Evolutionary conservation across 2,329 filamentous ascomycete species (phyloP).

Genomic region (Fusarium sp.): DNA sequence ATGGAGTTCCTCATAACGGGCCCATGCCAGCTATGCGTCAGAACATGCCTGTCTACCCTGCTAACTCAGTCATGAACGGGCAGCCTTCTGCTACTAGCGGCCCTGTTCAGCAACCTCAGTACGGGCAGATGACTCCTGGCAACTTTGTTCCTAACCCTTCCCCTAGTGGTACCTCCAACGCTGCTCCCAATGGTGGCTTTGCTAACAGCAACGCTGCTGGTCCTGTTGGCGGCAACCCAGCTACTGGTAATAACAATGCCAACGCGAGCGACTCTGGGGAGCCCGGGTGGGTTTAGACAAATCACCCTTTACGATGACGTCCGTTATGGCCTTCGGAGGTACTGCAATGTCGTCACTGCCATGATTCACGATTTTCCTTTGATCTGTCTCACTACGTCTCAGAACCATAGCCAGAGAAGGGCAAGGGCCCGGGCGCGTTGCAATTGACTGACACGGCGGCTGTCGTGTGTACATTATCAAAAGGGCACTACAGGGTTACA

Average conservation of each 20-base stretch:
- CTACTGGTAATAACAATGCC: slow-evolving; percentile 28
- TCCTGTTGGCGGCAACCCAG: slow-evolving; percentile 38
- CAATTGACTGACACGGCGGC: slow-evolving; percentile 48
- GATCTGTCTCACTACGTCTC: slow-evolving; percentile 52
- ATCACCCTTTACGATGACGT: slow-evolving; percentile 52
- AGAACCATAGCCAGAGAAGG: slow-evolving; percentile 44
- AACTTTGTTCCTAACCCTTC: slow-evolving; percentile 37
- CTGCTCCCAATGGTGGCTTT: slow-evolving; percentile 6
- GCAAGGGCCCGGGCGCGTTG: slow-evolving; percentile 43
- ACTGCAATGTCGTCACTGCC: slow-evolving; percentile 54
- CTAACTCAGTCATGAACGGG: slow-evolving; percentile 50
- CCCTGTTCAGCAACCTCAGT: slow-evolving; percentile 49
- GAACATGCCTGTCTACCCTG: slow-evolving; percentile 53
- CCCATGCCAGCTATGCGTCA: slow-evolving; percentile 49
- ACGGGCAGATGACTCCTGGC: slow-evolving; percentile 46
- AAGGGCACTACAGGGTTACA: slow-evolving; percentile 47
- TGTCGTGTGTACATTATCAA: slow-evolving; percentile 54
- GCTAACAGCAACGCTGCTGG: slow-evolving; percentile 21
- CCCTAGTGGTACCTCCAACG: slow-evolving; percentile 14
- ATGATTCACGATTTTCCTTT: slow-evolving; percentile 59
- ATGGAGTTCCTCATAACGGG: slow-evolving; percentile 45
- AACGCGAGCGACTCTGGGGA: slow-evolving; percentile 50
- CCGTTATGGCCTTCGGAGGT: slow-evolving; percentile 43
- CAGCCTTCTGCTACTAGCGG: slow-evolving; percentile 46
- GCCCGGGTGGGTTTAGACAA: slow-evolving; percentile 56